These are phyloP conservation scores for Geranium incanum DNA, from an alignment of 441 rosid genomes.

Conservation along the genomic window DNA sequence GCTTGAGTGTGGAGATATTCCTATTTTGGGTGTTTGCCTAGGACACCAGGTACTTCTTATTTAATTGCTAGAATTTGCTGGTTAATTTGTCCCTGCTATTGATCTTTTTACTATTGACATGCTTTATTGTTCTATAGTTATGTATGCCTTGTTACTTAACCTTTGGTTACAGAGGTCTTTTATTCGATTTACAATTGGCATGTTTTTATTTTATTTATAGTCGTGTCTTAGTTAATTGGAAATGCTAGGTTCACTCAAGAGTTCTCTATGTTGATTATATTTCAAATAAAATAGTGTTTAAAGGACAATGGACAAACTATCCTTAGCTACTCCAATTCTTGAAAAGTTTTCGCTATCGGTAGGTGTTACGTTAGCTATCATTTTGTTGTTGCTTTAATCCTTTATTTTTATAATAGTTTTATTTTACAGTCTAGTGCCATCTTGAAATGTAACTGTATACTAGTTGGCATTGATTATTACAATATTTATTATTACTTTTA, in stretches of 20 bases:
- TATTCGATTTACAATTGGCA: background rate
- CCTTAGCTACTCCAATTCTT: too few relatives aligned
- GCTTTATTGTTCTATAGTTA: background rate
- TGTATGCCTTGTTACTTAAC: background rate
- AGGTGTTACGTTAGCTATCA: too few relatives aligned
- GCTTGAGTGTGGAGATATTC: conserved; percentile 75
- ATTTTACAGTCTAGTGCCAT: too few relatives aligned
- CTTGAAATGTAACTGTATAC: too few relatives aligned
- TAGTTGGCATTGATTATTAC: too few relatives aligned
- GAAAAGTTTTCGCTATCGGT: too few relatives aligned
- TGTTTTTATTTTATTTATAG: background rate
- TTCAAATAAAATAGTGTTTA: too few relatives aligned
- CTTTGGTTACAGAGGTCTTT: background rate
- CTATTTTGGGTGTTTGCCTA: conserved; percentile 87
- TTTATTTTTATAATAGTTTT: too few relatives aligned
- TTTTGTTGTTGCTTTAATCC: too few relatives aligned
- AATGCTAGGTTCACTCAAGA: background rate
- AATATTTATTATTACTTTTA: too few relatives aligned
- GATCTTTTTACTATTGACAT: background rate
- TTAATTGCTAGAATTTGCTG: background rate
- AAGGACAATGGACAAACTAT: too few relatives aligned
- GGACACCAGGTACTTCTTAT: conserved; percentile 74
- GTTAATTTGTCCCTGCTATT: conserved; percentile 6
- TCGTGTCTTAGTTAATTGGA: background rate
- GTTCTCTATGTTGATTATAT: background rate